phyloP scores from a whole-genome alignment of 176 grass and related monocot genomes.

The Ampelocalamus luodianensis region DNA sequence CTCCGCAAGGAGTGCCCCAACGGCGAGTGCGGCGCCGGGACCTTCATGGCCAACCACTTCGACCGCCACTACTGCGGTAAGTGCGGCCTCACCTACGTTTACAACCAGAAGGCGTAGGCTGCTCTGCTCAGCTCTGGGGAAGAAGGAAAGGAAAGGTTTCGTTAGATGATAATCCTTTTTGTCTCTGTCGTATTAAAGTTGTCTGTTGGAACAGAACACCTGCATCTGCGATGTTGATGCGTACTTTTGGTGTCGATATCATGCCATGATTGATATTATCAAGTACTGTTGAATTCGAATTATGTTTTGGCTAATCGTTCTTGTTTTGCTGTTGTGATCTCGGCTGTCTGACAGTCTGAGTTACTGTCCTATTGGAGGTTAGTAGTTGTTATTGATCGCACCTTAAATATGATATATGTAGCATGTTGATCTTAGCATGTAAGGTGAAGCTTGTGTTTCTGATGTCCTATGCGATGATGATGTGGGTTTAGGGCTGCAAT shows the following conservation, averaged over 20 bases:
- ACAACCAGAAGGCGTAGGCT: slow-evolving; percentile 60
- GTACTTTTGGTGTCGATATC: slow-evolving; percentile 32
- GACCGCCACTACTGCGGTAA: slow-evolving; percentile 82
- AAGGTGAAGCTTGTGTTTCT: background rate
- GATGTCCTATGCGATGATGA: background rate
- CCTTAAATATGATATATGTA: background rate
- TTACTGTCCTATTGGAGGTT: background rate
- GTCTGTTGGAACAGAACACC: slow-evolving; percentile 24
- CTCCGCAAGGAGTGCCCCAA: slow-evolving; percentile 89
- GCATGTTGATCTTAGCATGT: background rate
- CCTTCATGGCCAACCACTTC: slow-evolving; percentile 89
- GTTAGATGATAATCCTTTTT: slow-evolving; percentile 26
- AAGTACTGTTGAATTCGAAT: slow-evolving; percentile 35
- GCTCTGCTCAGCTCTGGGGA: background rate
- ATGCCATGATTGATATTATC: slow-evolving; percentile 20
- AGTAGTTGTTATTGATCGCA: background rate
- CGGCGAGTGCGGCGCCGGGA: slow-evolving; percentile 65
- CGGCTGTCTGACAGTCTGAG: background rate
- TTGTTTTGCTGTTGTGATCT: background rate
- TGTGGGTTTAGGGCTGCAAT: background rate
- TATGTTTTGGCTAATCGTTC: slow-evolving; percentile 36
- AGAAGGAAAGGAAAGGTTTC: background rate
- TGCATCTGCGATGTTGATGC: slow-evolving; percentile 38
- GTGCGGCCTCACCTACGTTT: slow-evolving; percentile 83
- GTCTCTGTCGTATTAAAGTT: slow-evolving; percentile 30